phyloP scores from a whole-genome alignment of 352 stramenopile genomes.

The Poterioochromonas sp. region DNA sequence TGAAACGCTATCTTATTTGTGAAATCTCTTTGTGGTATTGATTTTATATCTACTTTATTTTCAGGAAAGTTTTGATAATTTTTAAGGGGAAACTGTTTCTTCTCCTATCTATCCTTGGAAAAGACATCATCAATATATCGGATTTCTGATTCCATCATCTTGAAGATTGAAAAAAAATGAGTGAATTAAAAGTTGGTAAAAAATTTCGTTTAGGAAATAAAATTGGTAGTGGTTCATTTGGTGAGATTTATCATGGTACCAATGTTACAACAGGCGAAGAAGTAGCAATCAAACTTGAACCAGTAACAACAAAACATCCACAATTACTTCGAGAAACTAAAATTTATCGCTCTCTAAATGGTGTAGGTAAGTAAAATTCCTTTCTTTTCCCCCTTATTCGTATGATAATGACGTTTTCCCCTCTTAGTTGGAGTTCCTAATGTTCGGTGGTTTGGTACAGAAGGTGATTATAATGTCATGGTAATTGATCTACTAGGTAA shows the following conservation, averaged over 20 bases:
- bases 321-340: conserved; percentile 99
- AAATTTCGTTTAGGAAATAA: conserved; percentile 98
- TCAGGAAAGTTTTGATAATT: too few species aligned
- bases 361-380: conserved; percentile 75
- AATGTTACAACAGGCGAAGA: conserved; percentile 96
- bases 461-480: conserved; percentile 99
- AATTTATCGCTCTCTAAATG: conserved; percentile 99
- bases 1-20: too few species aligned
- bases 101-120: too few species aligned
- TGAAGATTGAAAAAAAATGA: conserved; percentile 42
- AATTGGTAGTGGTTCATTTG: conserved; percentile 97
- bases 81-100: too few species aligned
- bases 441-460: conserved; percentile 96
- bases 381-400: conserved; percentile 35
- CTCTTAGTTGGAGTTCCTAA: conserved; percentile 79
- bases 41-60: too few species aligned
- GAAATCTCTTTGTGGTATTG: too few species aligned
- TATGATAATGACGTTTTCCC: conserved; percentile 37
- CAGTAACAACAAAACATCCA: conserved; percentile 81
- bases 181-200: conserved; percentile 97
- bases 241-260: conserved; percentile 98
- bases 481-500: conserved; percentile 97
- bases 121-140: background rate
- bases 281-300: conserved; percentile 98
- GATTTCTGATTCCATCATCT: background rate